Base-by-base conservation (phyloP, 2,329 filamentous ascomycete species). In the Aspergillus felis region DNA sequence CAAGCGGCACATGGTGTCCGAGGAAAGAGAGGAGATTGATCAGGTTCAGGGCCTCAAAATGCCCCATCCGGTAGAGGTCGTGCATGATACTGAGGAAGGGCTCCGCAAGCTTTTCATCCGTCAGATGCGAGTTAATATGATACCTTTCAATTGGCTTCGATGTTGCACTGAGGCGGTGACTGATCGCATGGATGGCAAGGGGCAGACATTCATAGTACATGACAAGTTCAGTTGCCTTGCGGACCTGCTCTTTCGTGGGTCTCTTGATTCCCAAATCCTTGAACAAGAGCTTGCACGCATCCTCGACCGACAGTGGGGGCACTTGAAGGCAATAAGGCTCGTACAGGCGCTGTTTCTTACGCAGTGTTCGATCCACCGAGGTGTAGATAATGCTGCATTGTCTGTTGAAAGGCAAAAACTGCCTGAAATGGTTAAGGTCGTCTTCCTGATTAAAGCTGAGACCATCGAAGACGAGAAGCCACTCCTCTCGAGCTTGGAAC, bases 341-440 rank as follows among this genome's bases (percentile, higher is more conserved):
- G 80, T 84, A 73, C 77, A 88, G 57, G 75, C 81, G 70, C 79
- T 82, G 68, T 78, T 83, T 69, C 80, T 84, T 75, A 50, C 74
- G 71, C 49, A 81, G 61, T n/a, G 83, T 83, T 42, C 79, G 79
- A 62, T 88, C 85, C 0, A 87, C 83, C 0, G 86, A 88, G 0
- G 87, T 89, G 64, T 87, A 88, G 27, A 90, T 87, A 50, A 90
- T 80, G 64, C 83, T 85, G 14, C 84, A 87, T 55, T 84, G 81
- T 58, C 76, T 80, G 28, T 80, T 81, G 63, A 87, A 86, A 0
- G 87, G 87, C n/a, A 90, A 83, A 60, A 87, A 88, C 41, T 81
- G 75, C 50, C 79, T 75, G 25, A 89, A 74, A 7, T 74, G 68
- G 52, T 77, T 76, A 27, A 81, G 71, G 22, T 79, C 79, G 1